These are phyloP conservation scores for Auricularia heimuer DNA, from an alignment of 768 basidiomycete genomes.

Conservation along the genomic window DNA sequence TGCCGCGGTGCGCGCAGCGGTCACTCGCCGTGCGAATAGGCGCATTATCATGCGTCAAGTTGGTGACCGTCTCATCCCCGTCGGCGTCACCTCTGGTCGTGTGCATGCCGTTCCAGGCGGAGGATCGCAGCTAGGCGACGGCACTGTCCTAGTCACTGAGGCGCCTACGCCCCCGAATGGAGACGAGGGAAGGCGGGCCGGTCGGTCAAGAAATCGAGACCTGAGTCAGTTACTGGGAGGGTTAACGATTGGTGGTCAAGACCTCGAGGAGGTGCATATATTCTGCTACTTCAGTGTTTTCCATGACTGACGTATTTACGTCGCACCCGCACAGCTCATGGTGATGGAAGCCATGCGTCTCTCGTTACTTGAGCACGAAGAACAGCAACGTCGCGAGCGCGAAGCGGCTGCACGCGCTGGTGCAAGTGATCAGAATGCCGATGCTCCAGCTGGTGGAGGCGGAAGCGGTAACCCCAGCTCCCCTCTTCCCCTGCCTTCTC, in stretches of 20 bases:
- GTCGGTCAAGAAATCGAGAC: conserved; percentile 30
- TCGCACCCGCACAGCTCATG: conserved; percentile 59
- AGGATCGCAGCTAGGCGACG: conserved; percentile 17
- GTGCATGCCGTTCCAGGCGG: conserved; percentile 54
- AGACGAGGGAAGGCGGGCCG: neutral
- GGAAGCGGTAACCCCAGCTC: neutral
- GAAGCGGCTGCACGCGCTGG: conserved; percentile 23
- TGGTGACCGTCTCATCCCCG: conserved; percentile 92
- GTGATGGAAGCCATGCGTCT: conserved; percentile 98
- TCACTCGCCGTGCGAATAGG: conserved; percentile 88
- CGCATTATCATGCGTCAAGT: conserved; percentile 98
- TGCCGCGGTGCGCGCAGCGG: conserved; percentile 89
- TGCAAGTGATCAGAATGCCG: conserved; percentile 21
- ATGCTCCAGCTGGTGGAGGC: conserved; percentile 1
- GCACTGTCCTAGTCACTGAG: neutral
- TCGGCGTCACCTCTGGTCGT: conserved; percentile 88
- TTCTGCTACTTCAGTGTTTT: conserved; percentile 8
- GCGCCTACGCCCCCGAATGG: neutral
- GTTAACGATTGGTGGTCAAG: conserved; percentile 73
- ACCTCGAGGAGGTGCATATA: conserved; percentile 73
- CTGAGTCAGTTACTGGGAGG: conserved; percentile 50
- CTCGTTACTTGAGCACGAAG: conserved; percentile 89
- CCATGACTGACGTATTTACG: conserved; percentile 7
- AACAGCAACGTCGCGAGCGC: conserved; percentile 55
- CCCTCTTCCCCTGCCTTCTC: neutral